Base-by-base conservation (phyloP, 129 eudicot genomes). In the Saposhnikovia divaricata region DNA sequence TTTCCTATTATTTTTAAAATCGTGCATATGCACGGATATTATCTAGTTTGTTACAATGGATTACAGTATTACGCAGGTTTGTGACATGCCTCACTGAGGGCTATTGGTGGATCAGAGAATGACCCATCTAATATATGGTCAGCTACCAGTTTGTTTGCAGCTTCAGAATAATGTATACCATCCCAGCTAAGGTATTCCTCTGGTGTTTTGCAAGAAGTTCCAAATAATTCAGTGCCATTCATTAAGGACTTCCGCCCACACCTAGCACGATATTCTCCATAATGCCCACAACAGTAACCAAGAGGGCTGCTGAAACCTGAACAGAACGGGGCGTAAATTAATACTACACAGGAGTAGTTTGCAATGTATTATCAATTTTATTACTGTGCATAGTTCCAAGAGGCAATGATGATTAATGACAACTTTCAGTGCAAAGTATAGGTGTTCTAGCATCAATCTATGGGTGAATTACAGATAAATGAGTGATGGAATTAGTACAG, bases 121-220 rank as follows among this genome's bases (percentile, higher is more conserved):
- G 84, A 84, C 3, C 91, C 89, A 72, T 87, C 87, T 37, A 78
- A 31, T 84, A 90, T 38, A 27, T 23, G 85, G 43, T 81, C 34
- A 27, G 88, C 88, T 0, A 87, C 72, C 91, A 89, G 84, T 55
- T 78, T 82, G 75, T 87, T 90, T 55, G 90, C 89, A 23, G 94
- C 87, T 84, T 89, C 90, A 0, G 91, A 84, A 71, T 87, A 86
- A 79, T 87, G 94, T 84, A 87, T 40, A 43, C 91, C 85, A 61
- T 90, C 92, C 89, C 92, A 88, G 34, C 84, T 88, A 27, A 88
- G 87, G 71, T 86, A 86, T 31, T 84, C 81, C 9, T 47, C 78
- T 9, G 86, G 88, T 31, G 82, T 84, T 7, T 6, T 51, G 74
- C 89, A 86, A 61, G 81, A 55, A 66, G 59, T 81, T 40, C 78